A percentile compares a stretch with the other conserved stretches of the same genome.
phyloP scores from a whole-genome alignment of 2,329 filamentous ascomycete species.

The Eutypa lata region DNA sequence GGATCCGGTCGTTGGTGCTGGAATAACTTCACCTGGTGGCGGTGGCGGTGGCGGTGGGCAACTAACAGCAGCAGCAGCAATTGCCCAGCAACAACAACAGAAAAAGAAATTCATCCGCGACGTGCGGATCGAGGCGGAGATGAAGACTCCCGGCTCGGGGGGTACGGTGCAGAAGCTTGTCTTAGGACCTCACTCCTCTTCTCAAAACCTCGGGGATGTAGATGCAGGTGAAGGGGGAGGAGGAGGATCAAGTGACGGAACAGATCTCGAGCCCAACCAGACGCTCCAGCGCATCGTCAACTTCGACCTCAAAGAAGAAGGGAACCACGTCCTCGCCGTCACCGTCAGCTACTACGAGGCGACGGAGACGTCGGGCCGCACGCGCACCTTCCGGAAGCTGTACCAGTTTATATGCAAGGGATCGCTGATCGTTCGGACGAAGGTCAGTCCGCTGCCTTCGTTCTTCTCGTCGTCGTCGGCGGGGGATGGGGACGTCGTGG shows the following conservation, averaged over 20 bases:
- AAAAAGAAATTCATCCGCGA: constrained; percentile 60
- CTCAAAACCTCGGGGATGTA: too few species aligned
- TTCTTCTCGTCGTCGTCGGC: constrained; percentile 22
- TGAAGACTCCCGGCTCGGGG: constrained; percentile 78
- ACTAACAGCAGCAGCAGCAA: constrained; percentile 7
- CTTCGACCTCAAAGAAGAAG: constrained; percentile 91
- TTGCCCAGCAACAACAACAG: constrained; percentile 13
- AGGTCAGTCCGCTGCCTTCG: constrained; percentile 64
- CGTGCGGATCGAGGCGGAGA: constrained; percentile 83
- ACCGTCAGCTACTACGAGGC: constrained; percentile 94
- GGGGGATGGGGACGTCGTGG: too few species aligned
- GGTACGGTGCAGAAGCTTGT: constrained; percentile 59
- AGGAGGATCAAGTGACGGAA: constrained; percentile 17
- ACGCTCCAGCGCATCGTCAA: constrained; percentile 79
- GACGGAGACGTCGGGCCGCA: constrained; percentile 64
- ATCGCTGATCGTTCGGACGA: constrained; percentile 85
- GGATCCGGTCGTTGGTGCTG: constrained; percentile 3
- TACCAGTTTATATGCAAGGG: constrained; percentile 96
- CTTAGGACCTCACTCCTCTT: constrained; percentile 42
- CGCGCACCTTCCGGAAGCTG: constrained; percentile 86
- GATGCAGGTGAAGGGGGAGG: not conserved
- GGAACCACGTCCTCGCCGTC: constrained; percentile 87
- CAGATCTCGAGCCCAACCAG: constrained; percentile 57
- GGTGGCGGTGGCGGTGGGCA: not conserved
- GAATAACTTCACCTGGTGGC: not conserved